Evolutionary conservation across 176 grass and related monocot species (phyloP), one percentile per base, ranked within the genome.

Genomic region (Paspalum vaginatum): DNA sequence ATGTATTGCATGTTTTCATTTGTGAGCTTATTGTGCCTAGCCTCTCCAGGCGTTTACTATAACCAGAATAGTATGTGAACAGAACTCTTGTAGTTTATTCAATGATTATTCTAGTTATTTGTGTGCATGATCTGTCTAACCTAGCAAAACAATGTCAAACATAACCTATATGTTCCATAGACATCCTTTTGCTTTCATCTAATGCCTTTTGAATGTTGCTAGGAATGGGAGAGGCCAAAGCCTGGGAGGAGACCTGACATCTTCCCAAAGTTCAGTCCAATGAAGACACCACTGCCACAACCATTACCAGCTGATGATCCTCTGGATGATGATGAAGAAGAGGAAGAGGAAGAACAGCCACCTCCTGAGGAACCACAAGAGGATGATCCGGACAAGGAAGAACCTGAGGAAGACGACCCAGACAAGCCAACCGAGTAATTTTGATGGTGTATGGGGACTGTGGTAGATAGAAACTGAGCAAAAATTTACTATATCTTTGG

Each of bases 181-280:
- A 65, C 43, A 16, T 53, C 0, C 65, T 58, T 77, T 57, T n/a
- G 20, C 42, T 51, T 74, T 41, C 54, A 21, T 46, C 14, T 64
- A 5, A 16, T 14, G 5, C 70, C 16, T 61, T 55, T 46, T 79
- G 14, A 45, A 84, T 47, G 51, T 59, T 60, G 63, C 46, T 68
- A 94, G 92, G 92, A 94, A 52, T 94, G 92, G 92, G 92, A 94
- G 54, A 91, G 65, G 50, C 89, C 86, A 2, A 94, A 94, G 64
- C 92, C 92, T 87, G 86, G 89, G 9, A 91, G 92, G 58, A 89
- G 92, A 79, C 89, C 92, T 55, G 89, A 94, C 71, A 94, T 94
- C 74, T 94, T 94, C 49, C 89, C 92, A 55, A 85, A 94, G 70
- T 94, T 94, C 24, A 94, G 92, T 61, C 92, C 92, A 72, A 94